phyloP scores from a whole-genome alignment of 78 protist species.

The Dictyostelium purpureum region DNA sequence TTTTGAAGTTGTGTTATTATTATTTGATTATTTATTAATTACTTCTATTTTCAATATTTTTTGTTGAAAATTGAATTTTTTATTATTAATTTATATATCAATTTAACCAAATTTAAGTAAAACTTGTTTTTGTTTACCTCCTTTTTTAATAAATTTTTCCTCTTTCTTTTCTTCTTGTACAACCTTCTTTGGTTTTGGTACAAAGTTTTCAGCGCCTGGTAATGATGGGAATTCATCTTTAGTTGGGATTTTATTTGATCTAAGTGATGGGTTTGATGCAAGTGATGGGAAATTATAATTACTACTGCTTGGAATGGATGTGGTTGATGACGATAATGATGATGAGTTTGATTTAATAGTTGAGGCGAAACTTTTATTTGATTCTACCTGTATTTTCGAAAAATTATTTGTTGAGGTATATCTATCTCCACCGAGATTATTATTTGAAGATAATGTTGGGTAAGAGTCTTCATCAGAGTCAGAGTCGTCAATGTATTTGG shows the following conservation, averaged over 20 bases:
- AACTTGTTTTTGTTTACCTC: constrained; percentile 50
- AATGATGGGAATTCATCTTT: constrained; percentile 63
- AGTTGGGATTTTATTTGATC: background rate
- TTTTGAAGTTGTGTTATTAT: background rate
- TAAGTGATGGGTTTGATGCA: background rate
- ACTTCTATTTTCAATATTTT: too few relatives aligned
- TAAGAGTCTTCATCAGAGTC: constrained; percentile 26
- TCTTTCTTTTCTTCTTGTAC: background rate
- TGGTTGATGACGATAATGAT: background rate
- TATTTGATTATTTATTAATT: background rate
- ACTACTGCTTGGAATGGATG: background rate
- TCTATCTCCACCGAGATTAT: background rate
- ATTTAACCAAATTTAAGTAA: constrained; percentile 33
- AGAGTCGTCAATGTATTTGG: background rate
- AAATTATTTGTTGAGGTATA: constrained; percentile 7
- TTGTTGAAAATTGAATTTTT: background rate
- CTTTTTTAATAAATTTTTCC: background rate
- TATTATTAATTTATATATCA: background rate
- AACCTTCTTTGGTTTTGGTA: constrained; percentile 11
- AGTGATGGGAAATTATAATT: too few relatives aligned
- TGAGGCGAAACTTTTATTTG: background rate
- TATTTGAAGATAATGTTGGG: background rate
- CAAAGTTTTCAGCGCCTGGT: constrained; percentile 14
- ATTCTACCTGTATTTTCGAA: constrained; percentile 18
- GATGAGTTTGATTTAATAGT: background rate